Conservation (phyloP, 176 grass and related monocot species). For the Poa pratensis region DNA sequence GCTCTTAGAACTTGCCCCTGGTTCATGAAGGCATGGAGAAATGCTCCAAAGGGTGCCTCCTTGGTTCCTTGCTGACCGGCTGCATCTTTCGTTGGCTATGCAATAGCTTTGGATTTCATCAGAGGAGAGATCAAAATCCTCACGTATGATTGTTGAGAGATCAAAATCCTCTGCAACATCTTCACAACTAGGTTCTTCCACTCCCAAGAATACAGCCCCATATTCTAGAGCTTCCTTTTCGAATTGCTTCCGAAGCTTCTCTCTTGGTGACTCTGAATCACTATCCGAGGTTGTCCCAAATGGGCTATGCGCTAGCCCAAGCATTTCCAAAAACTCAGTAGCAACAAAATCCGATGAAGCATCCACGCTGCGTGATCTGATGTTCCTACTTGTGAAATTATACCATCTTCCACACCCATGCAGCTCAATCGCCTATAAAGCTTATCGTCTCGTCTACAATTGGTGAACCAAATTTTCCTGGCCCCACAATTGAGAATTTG, state of each 20-base stretch:
- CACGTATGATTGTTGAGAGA: constrained; percentile 65
- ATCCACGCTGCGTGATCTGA: constrained; percentile 71
- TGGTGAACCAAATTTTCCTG: constrained; percentile 59
- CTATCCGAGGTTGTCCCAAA: constrained; percentile 65
- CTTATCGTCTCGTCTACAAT: constrained; percentile 51
- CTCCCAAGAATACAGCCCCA: constrained; percentile 60
- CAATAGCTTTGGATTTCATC: constrained; percentile 75
- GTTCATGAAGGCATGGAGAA: constrained; percentile 75
- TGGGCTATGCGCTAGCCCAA: constrained; percentile 74
- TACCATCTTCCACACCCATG: constrained; percentile 40
- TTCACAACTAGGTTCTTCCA: too few relatives aligned
- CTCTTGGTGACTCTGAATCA: constrained; percentile 79
- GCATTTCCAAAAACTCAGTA: constrained; percentile 86
- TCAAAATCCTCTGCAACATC: constrained; percentile 49
- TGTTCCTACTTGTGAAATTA: constrained; percentile 51
- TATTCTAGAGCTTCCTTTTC: constrained; percentile 83
- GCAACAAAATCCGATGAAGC: constrained; percentile 68
- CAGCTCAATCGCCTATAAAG: constrained; percentile 53
- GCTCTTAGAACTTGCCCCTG: constrained; percentile 64
- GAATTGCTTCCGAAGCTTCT: constrained; percentile 86
- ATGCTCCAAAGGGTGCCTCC: constrained; percentile 92
- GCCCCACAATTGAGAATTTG: constrained; percentile 49
- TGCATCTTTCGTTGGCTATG: constrained; percentile 45
- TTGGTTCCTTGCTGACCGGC: constrained; percentile 41
- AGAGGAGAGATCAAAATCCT: constrained; percentile 60